These are phyloP conservation scores for Chaetothyriales sp. DNA, from an alignment of 2,329 filamentous ascomycete genomes.

Conservation along the genomic window DNA sequence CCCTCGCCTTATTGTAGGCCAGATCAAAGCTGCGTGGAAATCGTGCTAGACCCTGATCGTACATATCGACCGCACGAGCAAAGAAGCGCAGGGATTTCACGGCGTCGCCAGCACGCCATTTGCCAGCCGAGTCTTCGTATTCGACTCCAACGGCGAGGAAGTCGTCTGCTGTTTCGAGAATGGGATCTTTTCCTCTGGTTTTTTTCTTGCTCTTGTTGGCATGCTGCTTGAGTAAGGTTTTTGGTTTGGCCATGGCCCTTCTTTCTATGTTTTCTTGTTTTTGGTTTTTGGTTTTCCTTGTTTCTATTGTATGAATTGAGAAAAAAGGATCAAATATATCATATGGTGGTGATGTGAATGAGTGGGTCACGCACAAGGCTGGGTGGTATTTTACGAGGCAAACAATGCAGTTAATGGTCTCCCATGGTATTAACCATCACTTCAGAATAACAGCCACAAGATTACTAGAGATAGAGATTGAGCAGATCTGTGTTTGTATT, in stretches of 20 bases:
- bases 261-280: too few species aligned
- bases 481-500: too few species aligned
- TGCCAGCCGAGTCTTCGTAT: constrained; percentile 56
- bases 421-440: too few species aligned
- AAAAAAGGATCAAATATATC: background rate
- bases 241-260: constrained; percentile 14
- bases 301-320: background rate
- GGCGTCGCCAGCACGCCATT: constrained; percentile 58
- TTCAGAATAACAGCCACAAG: too few species aligned
- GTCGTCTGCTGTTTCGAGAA: constrained; percentile 49
- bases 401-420: too few species aligned
- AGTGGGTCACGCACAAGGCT: too few species aligned
- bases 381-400: too few species aligned
- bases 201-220: constrained; percentile 18
- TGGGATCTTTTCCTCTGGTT: constrained; percentile 30
- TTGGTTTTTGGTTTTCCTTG: background rate
- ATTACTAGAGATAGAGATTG: too few species aligned
- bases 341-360: too few species aligned
- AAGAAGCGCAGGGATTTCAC: constrained; percentile 46
- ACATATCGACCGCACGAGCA: constrained; percentile 49
- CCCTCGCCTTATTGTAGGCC: constrained; percentile 60
- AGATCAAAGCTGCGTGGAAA: constrained; percentile 52
- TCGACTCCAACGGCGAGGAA: constrained; percentile 41
- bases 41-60: constrained; percentile 46
- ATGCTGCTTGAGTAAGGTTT: constrained; percentile 16